Conservation (phyloP, 768 basidiomycete genomes). For the Termitomyces sp. region DNA sequence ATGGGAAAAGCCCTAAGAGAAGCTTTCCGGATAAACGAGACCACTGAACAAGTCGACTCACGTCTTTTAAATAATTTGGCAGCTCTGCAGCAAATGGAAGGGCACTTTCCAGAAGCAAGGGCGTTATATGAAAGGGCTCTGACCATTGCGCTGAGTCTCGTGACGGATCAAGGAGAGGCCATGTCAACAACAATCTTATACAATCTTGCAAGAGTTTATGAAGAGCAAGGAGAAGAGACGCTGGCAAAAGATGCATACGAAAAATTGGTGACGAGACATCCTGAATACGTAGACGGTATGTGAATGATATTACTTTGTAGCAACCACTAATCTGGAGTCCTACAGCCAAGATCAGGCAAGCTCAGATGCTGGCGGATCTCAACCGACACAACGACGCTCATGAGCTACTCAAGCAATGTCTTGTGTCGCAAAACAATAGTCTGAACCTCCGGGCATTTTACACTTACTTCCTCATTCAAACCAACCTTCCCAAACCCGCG, state of each 20-base stretch:
- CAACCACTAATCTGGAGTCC: neutral
- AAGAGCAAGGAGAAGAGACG: conserved; percentile 69
- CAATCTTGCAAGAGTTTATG: conserved; percentile 89
- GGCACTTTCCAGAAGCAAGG: conserved; percentile 49
- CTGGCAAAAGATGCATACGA: conserved; percentile 84
- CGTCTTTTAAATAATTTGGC: conserved; percentile 80
- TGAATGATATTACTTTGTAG: conserved; percentile 9
- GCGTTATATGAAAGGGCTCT: conserved; percentile 72
- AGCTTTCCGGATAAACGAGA: conserved; percentile 61
- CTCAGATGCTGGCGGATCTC: conserved; percentile 66
- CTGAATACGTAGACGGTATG: conserved; percentile 94
- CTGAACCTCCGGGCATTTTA: conserved; percentile 91
- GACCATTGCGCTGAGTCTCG: conserved; percentile 44
- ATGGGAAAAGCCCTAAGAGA: conserved; percentile 70
- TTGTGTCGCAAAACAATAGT: conserved; percentile 71
- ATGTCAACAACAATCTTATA: conserved; percentile 83
- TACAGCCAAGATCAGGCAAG: conserved; percentile 88
- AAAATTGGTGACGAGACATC: conserved; percentile 83
- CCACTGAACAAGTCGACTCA: conserved; percentile 48
- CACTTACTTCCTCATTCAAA: conserved; percentile 86
- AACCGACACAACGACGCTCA: conserved; percentile 81
- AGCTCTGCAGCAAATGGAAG: conserved; percentile 67
- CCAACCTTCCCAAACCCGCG: conserved; percentile 62
- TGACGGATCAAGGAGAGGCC: conserved; percentile 49
- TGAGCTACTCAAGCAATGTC: conserved; percentile 83